phyloP scores from a whole-genome alignment of 129 eudicot species.

The Flaveria sonorensis region DNA sequence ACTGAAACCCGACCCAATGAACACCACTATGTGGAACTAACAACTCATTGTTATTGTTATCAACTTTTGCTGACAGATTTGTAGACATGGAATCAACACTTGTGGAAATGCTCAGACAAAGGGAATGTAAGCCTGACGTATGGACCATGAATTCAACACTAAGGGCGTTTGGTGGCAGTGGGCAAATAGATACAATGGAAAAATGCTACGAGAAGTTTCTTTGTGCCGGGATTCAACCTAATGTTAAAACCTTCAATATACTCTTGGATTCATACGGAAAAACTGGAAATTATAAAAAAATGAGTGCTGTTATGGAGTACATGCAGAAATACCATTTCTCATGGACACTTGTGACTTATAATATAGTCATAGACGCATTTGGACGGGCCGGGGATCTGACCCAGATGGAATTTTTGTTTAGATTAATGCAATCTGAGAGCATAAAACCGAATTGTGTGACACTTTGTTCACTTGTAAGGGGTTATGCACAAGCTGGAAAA shows the following conservation, averaged over 20 bases:
- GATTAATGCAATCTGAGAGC: conserved; percentile 91
- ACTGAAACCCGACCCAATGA: not conserved
- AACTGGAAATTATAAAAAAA: conserved; percentile 76
- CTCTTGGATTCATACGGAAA: conserved; percentile 89
- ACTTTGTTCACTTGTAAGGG: conserved; percentile 86
- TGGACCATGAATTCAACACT: conserved; percentile 98
- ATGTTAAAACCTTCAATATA: conserved; percentile 79
- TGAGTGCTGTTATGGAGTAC: conserved; percentile 93
- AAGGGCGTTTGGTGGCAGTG: conserved; percentile 95
- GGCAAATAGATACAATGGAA: conserved; percentile 96
- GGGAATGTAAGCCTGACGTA: conserved; percentile 77
- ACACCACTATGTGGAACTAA: not conserved
- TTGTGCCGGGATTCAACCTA: conserved; percentile 78
- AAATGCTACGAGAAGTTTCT: conserved; percentile 91
- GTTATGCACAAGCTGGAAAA: conserved; percentile 75
- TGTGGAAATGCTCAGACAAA: conserved; percentile 76
- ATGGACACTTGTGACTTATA: conserved; percentile 85
- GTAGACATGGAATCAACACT: conserved; percentile 86
- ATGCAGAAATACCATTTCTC: conserved; percentile 91
- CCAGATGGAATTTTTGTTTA: conserved; percentile 86
- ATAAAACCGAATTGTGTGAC: conserved; percentile 84
- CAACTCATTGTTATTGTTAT: conserved; percentile 21
- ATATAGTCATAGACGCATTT: conserved; percentile 85
- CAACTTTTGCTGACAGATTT: conserved; percentile 40
- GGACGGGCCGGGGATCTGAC: conserved; percentile 82